Conservation (phyloP, 2,329 filamentous ascomycete genomes). For the Colletotrichum costaricense region DNA sequence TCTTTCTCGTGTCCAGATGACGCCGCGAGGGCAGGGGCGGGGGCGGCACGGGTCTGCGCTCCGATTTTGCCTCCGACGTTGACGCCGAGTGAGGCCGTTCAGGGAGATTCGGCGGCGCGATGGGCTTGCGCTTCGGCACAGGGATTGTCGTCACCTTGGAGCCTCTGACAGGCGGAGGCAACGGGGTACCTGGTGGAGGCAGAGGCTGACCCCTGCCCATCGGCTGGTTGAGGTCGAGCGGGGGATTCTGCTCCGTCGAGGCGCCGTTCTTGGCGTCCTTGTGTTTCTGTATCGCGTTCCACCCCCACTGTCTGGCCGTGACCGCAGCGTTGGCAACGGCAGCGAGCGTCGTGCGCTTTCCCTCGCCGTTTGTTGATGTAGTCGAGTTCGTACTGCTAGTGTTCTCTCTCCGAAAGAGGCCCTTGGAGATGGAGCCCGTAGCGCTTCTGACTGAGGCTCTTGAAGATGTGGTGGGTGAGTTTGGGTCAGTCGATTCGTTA, state of each 20-base stretch:
- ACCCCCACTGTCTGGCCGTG: constrained; percentile 69
- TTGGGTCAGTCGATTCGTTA: constrained; percentile 46
- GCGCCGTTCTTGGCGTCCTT: constrained; percentile 51
- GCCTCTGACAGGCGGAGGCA: constrained; percentile 75
- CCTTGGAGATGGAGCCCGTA: constrained; percentile 50
- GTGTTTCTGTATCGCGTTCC: constrained; percentile 65
- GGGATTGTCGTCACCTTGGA: constrained; percentile 67
- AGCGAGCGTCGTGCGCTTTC: constrained; percentile 62
- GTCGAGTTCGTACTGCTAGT: constrained; percentile 49
- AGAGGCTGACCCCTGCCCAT: constrained; percentile 87
- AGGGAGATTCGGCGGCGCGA: constrained; percentile 51
- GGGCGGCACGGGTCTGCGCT: constrained; percentile 48
- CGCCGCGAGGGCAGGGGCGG: constrained; percentile 62
- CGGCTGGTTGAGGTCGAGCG: constrained; percentile 68
- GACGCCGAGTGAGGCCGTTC: constrained; percentile 33
- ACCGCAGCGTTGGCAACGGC: constrained; percentile 67
- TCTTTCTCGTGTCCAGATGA: constrained; percentile 49
- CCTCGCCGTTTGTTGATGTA: constrained; percentile 48
- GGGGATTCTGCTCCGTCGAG: constrained; percentile 35
- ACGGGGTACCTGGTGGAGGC: constrained; percentile 82
- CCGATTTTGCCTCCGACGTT: constrained; percentile 28
- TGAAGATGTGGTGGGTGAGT: constrained; percentile 31
- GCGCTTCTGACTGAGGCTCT: constrained; percentile 54
- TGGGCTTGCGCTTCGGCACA: constrained; percentile 73
- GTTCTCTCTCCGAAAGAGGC: constrained; percentile 54